Conservation (phyloP, 768 basidiomycete species). For the Hygrophorus pudorinus region DNA sequence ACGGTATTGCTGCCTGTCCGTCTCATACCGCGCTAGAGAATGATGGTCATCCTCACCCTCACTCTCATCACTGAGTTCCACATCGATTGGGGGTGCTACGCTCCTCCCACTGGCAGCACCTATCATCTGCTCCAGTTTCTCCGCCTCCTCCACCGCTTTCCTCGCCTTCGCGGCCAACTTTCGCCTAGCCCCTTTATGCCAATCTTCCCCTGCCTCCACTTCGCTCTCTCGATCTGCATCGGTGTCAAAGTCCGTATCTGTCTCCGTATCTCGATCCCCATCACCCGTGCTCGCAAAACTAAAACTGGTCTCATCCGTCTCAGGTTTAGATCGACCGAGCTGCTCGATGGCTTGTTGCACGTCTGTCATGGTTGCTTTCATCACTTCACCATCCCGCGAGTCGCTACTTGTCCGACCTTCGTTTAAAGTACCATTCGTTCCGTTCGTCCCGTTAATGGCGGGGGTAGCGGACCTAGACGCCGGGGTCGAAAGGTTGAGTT, state of each 20-base stretch:
- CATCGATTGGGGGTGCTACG: constrained; percentile 54
- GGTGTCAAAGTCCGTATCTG: constrained; percentile 47
- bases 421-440: constrained; percentile 1
- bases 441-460: background rate
- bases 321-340: constrained; percentile 41
- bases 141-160: constrained; percentile 48
- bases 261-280: constrained; percentile 40
- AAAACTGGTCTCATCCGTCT: constrained; percentile 39
- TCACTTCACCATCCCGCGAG: constrained; percentile 22
- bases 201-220: constrained; percentile 31
- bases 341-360: constrained; percentile 88
- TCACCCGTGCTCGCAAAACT: constrained; percentile 66
- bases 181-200: constrained; percentile 55
- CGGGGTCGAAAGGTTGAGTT: constrained; percentile 21
- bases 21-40: constrained; percentile 25
- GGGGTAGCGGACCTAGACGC: background rate
- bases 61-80: constrained; percentile 74
- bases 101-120: constrained; percentile 14
- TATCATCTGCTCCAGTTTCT: constrained; percentile 35
- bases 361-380: constrained; percentile 84
- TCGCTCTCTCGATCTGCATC: constrained; percentile 37
- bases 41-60: constrained; percentile 51
- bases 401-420: background rate
- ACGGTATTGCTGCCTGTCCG: constrained; percentile 41
- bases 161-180: constrained; percentile 65